These are phyloP conservation scores for Skeletonema tropicum DNA, from an alignment of 108 stramenopile genomes.

Conservation along the genomic window DNA sequence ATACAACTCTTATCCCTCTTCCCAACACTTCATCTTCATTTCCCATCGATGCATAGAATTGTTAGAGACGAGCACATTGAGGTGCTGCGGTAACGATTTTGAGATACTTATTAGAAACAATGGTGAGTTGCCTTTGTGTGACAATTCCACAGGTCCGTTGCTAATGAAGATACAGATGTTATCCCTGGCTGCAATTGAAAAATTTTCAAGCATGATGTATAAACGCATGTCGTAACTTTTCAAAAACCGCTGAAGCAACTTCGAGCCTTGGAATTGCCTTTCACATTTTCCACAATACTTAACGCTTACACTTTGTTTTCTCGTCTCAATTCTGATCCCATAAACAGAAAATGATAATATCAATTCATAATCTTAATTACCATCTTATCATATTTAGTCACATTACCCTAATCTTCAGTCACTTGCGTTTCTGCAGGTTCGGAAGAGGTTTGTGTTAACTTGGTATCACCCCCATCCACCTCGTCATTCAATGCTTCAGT, in stretches of 20 bases:
- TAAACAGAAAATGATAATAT: not conserved
- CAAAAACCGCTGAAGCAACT: constrained; percentile 17
- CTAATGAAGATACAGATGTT: constrained; percentile 28
- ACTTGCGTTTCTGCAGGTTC: not conserved
- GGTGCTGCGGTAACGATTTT: not conserved
- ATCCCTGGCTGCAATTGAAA: constrained; percentile 1
- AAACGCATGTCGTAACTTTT: constrained; percentile 5
- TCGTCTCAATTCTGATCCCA: not conserved
- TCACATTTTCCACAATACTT: not conserved
- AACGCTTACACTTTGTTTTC: not conserved
- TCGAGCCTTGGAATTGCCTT: not conserved
- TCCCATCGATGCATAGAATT: too few species aligned
- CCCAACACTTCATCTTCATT: too few species aligned
- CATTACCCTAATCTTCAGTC: not conserved
- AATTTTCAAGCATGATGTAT: not conserved
- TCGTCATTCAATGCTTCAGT: not conserved
- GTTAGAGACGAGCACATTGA: too few species aligned
- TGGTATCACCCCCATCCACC: not conserved
- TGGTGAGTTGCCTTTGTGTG: not conserved
- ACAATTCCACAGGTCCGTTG: not conserved
- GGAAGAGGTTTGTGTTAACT: not conserved
- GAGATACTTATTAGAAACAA: not conserved
- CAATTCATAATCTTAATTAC: not conserved
- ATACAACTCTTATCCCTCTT: constrained; percentile 44
- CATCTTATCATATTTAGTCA: not conserved